These are phyloP conservation scores for Talaromyces proteolyticus DNA, from an alignment of 495 filamentous ascomycete species.

Conservation along the genomic window DNA sequence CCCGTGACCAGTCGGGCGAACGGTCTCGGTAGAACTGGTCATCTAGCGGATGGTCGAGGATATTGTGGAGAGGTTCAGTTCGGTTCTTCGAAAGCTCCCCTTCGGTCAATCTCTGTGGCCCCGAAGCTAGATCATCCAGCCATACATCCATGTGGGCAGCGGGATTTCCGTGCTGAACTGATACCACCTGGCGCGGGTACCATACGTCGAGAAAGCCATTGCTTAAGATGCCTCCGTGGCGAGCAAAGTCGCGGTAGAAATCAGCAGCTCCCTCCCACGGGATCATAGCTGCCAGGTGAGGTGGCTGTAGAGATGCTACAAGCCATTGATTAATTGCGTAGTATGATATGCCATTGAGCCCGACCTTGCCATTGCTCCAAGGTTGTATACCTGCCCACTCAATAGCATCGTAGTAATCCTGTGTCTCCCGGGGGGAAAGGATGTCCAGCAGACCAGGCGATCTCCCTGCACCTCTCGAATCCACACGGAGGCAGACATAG, in stretches of 20 bases:
- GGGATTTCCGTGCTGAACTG: conserved; percentile 47
- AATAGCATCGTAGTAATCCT: conserved; percentile 43
- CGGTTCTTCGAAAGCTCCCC: too few species aligned
- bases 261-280: conserved; percentile 53
- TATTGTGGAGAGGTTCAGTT: background rate
- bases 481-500: conserved; percentile 44
- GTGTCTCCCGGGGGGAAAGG: conserved; percentile 37
- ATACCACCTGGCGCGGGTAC: conserved; percentile 49
- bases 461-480: conserved; percentile 43
- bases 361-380: conserved; percentile 49
- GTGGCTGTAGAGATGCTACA: conserved; percentile 43
- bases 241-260: conserved; percentile 44
- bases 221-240: conserved; percentile 51
- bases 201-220: conserved; percentile 48
- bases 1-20: background rate
- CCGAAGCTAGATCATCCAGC: background rate
- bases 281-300: conserved; percentile 43
- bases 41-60: background rate
- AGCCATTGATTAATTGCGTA: conserved; percentile 50
- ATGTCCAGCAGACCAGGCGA: conserved; percentile 44
- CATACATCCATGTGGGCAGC: conserved; percentile 5
- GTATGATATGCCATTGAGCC: conserved; percentile 45
- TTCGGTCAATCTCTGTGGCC: too few species aligned
- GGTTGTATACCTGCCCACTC: conserved; percentile 45
- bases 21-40: background rate